phyloP scores from a whole-genome alignment of 2,329 filamentous ascomycete genomes.

The Botryotinia globosa region DNA sequence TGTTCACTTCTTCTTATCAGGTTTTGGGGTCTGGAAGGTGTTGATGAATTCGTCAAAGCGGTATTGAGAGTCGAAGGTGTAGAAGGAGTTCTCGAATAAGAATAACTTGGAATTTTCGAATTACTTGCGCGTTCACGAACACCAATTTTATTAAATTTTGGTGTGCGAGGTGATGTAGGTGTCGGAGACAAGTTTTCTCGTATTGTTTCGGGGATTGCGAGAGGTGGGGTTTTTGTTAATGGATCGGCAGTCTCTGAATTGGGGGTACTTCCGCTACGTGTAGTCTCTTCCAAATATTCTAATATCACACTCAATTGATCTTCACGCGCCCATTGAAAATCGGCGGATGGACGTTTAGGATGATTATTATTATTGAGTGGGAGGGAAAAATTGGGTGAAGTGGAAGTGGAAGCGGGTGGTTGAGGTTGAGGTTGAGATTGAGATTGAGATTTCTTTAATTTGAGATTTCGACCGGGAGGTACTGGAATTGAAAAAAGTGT shows the following conservation, averaged over 20 bases:
- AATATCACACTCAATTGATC: slow-evolving; percentile 33
- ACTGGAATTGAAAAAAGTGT: not conserved
- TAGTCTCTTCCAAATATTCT: slow-evolving; percentile 26
- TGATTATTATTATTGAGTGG: slow-evolving; percentile 15
- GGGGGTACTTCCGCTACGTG: slow-evolving; percentile 14
- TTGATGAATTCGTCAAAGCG: not conserved
- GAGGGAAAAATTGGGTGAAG: not conserved
- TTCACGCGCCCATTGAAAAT: slow-evolving; percentile 30
- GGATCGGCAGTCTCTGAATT: slow-evolving; percentile 2
- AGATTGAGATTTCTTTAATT: not conserved
- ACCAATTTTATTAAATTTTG: slow-evolving; percentile 1
- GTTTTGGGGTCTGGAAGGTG: not conserved
- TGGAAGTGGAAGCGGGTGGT: not conserved
- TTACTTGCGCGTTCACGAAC: slow-evolving; percentile 1
- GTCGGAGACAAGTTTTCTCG: not conserved
- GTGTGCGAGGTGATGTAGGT: not conserved
- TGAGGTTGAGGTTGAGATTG: too few relatives aligned
- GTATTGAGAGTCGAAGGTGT: not conserved
- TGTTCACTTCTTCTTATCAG: not conserved
- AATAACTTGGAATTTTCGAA: not conserved
- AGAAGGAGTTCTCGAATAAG: not conserved
- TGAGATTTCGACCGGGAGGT: not conserved
- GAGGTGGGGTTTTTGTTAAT: not conserved
- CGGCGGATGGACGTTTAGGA: slow-evolving; percentile 8
- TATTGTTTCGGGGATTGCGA: slow-evolving; percentile 4